These are phyloP conservation scores for Tripterygium wilfordii DNA, from an alignment of 177 flowering plant species.

Conservation along the genomic window DNA sequence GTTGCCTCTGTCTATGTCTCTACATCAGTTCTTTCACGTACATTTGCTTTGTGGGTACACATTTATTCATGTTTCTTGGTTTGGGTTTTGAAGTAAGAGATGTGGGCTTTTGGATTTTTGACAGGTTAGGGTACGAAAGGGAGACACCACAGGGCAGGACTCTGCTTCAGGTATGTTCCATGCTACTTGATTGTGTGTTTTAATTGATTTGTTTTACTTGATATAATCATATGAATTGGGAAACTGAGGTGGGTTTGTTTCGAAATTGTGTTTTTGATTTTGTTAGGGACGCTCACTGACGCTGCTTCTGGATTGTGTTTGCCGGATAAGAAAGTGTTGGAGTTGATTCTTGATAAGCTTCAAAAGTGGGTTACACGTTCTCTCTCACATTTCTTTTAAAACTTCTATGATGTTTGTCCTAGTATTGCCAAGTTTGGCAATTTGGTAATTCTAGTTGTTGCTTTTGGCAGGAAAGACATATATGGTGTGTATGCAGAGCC, in stretches of 20 bases:
- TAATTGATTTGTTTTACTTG: slow-evolving; percentile 5
- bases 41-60: no score
- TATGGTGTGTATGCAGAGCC: slow-evolving; percentile 91
- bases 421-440: slow-evolving; percentile 1
- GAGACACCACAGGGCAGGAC: slow-evolving; percentile 24
- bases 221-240: background rate
- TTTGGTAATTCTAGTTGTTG: background rate
- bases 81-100: background rate
- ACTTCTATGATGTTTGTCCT: background rate
- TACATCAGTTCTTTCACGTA: no score
- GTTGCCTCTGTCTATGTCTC: slow-evolving; percentile 23
- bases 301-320: slow-evolving; percentile 25
- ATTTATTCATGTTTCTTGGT: no score
- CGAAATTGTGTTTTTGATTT: slow-evolving; percentile 7
- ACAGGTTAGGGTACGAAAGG: slow-evolving; percentile 39
- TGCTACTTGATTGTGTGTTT: slow-evolving; percentile 15
- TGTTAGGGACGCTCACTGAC: slow-evolving; percentile 34
- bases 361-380: slow-evolving; percentile 51
- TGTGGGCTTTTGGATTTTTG: slow-evolving; percentile 7
- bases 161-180: slow-evolving; percentile 47
- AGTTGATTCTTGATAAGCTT: slow-evolving; percentile 79
- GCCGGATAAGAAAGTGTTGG: slow-evolving; percentile 66
- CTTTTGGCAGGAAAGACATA: slow-evolving; percentile 68
- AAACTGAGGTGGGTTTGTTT: background rate
- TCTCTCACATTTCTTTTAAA: background rate